phyloP scores from a whole-genome alignment of 805 yeast genomes.

The Candida qinlingensis region DNA sequence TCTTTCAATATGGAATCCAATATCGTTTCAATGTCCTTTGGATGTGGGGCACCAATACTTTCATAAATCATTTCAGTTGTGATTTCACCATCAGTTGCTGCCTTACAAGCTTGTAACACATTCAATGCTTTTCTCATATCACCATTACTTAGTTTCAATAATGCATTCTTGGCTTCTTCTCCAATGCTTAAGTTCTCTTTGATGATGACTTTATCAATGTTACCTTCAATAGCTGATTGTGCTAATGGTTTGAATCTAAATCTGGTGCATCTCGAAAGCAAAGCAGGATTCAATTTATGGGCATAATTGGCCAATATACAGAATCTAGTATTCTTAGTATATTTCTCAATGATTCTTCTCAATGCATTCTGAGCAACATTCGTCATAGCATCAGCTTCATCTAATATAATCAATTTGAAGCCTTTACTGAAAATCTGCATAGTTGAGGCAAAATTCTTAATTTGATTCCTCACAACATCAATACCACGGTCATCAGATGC shows the following conservation, averaged over 20 bases:
- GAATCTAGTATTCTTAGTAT: slow-evolving; percentile 91
- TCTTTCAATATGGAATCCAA: slow-evolving; percentile 75
- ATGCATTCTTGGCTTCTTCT: slow-evolving; percentile 55
- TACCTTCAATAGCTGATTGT: slow-evolving; percentile 57
- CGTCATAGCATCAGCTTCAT: slow-evolving; percentile 96
- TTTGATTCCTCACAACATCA: slow-evolving; percentile 95
- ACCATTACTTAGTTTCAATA: slow-evolving; percentile 75
- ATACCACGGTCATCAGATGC: slow-evolving; percentile 98
- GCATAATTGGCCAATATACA: slow-evolving; percentile 95
- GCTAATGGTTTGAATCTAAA: slow-evolving; percentile 86
- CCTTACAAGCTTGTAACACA: slow-evolving; percentile 89
- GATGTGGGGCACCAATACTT: slow-evolving; percentile 94
- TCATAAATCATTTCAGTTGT: slow-evolving; percentile 78
- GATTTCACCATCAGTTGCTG: slow-evolving; percentile 63
- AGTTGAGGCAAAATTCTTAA: slow-evolving; percentile 93
- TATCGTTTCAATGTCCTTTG: slow-evolving; percentile 71
- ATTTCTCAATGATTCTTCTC: slow-evolving; percentile 78
- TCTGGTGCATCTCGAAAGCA: slow-evolving; percentile 89
- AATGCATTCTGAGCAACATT: slow-evolving; percentile 80
- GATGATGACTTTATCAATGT: slow-evolving; percentile 64
- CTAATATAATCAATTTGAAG: slow-evolving; percentile 85
- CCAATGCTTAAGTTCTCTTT: slow-evolving; percentile 58
- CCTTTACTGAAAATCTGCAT: slow-evolving; percentile 86
- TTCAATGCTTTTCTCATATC: slow-evolving; percentile 96
- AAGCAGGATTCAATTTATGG: slow-evolving; percentile 92